Conservation (phyloP, 495 filamentous ascomycete species). For the Trichoderma virens region DNA sequence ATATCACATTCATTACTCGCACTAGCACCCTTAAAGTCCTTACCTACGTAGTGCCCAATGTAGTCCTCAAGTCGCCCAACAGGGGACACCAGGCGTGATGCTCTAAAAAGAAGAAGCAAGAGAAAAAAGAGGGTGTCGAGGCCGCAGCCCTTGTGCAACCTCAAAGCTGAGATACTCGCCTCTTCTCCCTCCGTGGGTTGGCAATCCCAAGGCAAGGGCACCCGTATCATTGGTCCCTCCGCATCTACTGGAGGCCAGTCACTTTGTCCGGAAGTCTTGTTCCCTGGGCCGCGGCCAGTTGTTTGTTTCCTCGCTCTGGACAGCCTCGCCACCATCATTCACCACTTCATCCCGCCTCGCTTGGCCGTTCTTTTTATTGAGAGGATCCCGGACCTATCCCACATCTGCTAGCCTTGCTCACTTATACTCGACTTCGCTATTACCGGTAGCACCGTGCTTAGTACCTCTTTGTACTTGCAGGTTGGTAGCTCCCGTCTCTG, state of each 20-base stretch:
- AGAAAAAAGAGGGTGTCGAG: neutral
- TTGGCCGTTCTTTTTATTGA: neutral
- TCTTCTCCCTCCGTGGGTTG: neutral
- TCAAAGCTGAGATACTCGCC: neutral
- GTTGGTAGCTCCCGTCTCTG: too few species aligned
- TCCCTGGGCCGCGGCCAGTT: neutral
- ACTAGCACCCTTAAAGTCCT: too few species aligned
- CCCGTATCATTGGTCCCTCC: constrained; percentile 6
- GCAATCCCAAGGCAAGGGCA: neutral
- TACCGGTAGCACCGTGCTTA: too few species aligned
- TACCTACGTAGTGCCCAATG: too few species aligned
- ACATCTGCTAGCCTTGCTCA: neutral
- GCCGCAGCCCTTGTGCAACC: neutral
- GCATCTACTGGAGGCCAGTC: neutral
- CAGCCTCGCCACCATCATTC: neutral
- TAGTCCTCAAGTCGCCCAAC: too few species aligned
- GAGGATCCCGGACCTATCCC: neutral
- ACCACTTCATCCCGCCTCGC: neutral
- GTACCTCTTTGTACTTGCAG: neutral
- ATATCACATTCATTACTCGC: too few species aligned
- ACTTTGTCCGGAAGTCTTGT: neutral
- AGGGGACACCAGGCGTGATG: too few species aligned
- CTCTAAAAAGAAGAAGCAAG: neutral
- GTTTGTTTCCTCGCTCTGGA: neutral
- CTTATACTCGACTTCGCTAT: neutral